These are phyloP conservation scores for Lablab purpureus DNA, from an alignment of 306 rosid species.

Conservation along the genomic window DNA sequence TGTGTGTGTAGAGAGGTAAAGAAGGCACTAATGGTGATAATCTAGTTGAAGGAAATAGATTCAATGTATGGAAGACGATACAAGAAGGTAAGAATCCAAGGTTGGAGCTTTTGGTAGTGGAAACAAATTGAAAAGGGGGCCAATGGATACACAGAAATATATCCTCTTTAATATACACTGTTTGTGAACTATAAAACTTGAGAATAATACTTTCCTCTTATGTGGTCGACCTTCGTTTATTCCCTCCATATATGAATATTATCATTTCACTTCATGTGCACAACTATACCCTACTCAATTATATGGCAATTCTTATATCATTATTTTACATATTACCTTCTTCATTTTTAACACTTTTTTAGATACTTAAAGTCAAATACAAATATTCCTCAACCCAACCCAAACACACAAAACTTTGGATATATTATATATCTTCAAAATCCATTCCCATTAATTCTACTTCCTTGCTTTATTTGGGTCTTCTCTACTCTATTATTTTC, in stretches of 20 bases:
- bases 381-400: slow-evolving; percentile 17
- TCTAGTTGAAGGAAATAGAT: not conserved
- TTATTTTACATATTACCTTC: not conserved
- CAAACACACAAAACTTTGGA: slow-evolving; percentile 17
- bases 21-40: no score
- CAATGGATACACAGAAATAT: slow-evolving; percentile 37
- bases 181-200: slow-evolving; percentile 31
- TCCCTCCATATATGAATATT: not conserved
- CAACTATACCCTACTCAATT: not conserved
- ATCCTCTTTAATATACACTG: slow-evolving; percentile 34
- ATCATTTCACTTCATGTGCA: not conserved
- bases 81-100: slow-evolving; percentile 37
- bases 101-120: slow-evolving; percentile 37
- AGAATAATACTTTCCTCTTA: slow-evolving; percentile 19
- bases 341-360: slow-evolving; percentile 10
- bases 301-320: not conserved
- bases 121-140: not conserved
- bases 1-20: no score
- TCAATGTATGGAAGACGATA: slow-evolving; percentile 22
- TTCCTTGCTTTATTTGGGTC: no score
- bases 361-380: slow-evolving; percentile 39
- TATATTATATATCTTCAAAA: no score
- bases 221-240: slow-evolving; percentile 29
- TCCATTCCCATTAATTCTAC: no score
- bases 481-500: no score